A percentile compares a stretch with the other conserved stretches of the same genome.
These are phyloP conservation scores for Penicillium antarcticum DNA, from an alignment of 495 filamentous ascomycete genomes.

Conservation along the genomic window DNA sequence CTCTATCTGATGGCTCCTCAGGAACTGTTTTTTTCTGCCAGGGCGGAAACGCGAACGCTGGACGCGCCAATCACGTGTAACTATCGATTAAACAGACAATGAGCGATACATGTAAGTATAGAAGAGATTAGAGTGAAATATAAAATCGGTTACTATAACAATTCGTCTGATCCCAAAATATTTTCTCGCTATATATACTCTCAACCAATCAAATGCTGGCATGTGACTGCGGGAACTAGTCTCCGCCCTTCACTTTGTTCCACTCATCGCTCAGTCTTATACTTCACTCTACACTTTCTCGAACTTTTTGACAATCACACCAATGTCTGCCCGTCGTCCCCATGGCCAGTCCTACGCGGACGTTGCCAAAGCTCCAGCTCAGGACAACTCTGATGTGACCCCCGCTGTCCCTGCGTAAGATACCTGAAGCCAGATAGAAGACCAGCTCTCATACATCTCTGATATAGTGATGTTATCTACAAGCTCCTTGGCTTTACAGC, in stretches of 20 bases:
- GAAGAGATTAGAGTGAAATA: neutral
- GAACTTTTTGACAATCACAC: neutral
- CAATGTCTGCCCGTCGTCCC: conserved; percentile 35
- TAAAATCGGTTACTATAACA: neutral
- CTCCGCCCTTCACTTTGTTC: conserved; percentile 15
- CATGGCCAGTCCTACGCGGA: conserved; percentile 35
- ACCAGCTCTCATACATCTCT: neutral
- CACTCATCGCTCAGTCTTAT: neutral
- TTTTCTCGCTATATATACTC: neutral
- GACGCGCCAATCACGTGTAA: conserved; percentile 23
- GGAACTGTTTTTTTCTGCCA: conserved; percentile 29
- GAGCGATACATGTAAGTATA: neutral
- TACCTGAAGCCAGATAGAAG: neutral
- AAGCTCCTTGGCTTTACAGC: conserved; percentile 88
- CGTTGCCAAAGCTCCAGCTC: conserved; percentile 21
- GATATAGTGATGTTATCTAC: conserved; percentile 71
- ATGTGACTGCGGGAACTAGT: conserved; percentile 6
- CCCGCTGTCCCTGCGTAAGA: conserved; percentile 73
- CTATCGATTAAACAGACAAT: conserved; percentile 5
- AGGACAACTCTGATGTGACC: conserved; percentile 41
- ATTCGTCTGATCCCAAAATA: too few relatives aligned
- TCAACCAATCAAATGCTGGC: conserved; percentile 1
- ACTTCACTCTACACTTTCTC: neutral
- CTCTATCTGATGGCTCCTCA: conserved; percentile 10
- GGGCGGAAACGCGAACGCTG: conserved; percentile 21